Evolutionary conservation across 2,329 filamentous ascomycete species (phyloP).

Genomic region (Colletotrichum sp.): DNA sequence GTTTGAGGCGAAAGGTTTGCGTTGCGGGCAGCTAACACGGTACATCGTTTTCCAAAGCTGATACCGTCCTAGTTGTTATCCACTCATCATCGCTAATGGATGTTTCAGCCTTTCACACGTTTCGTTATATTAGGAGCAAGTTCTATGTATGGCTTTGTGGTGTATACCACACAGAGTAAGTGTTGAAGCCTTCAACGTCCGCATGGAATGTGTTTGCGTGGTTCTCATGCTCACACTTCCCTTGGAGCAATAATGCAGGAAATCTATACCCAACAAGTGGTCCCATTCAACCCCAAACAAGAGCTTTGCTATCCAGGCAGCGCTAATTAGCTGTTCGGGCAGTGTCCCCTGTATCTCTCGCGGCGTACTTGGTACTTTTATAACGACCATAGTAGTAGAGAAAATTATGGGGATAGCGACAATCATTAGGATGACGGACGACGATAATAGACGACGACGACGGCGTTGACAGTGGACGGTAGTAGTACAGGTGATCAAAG

Average conservation of each 20-base stretch:
- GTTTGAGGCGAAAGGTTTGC: fast-evolving
- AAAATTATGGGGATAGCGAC: too few species aligned
- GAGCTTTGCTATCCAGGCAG: too few species aligned
- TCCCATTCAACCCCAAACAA: fast-evolving
- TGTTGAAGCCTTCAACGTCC: not conserved
- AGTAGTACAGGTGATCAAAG: too few species aligned
- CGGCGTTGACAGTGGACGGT: too few species aligned
- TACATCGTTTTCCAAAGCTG: not conserved
- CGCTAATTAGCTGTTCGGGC: fast-evolving
- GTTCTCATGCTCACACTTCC: not conserved
- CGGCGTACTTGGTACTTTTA: too few species aligned
- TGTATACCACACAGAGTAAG: fast-evolving
- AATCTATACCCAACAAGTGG: not conserved
- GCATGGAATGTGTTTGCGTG: not conserved
- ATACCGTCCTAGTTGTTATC: not conserved
- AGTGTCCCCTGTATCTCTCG: too few species aligned
- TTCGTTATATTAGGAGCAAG: not conserved
- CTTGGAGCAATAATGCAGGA: fast-evolving
- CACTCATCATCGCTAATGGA: not conserved
- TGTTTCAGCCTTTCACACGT: not conserved
- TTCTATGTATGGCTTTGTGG: not conserved
- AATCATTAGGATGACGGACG: too few species aligned
- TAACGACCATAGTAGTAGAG: too few species aligned
- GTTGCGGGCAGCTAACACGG: not conserved
- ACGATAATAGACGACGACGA: too few species aligned